Percentiles rank a stretch among this genome's conserved stretches.
phyloP scores from a whole-genome alignment of 495 filamentous ascomycete genomes.

The Hypoxylon rickii region DNA sequence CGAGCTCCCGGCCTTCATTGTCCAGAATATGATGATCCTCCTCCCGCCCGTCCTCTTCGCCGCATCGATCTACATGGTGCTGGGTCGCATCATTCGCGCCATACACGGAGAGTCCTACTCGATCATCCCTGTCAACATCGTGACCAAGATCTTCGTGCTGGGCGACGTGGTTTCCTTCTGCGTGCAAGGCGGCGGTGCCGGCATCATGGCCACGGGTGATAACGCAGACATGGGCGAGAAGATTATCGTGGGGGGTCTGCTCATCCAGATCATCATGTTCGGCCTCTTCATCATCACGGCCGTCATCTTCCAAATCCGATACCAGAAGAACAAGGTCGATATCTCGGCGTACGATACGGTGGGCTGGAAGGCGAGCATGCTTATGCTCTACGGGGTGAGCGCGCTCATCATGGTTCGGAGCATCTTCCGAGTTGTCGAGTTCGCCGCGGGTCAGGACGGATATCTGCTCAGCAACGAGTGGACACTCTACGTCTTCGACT shows the following conservation, averaged over 20 bases:
- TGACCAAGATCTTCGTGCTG: constrained; percentile 52
- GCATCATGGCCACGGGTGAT: constrained; percentile 38
- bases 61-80: constrained; percentile 52
- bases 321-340: constrained; percentile 8
- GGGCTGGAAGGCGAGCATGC: constrained; percentile 56
- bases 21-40: constrained; percentile 40
- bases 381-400: constrained; percentile 58
- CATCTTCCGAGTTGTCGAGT: constrained; percentile 65
- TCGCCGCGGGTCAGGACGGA: constrained; percentile 57
- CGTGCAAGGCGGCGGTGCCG: constrained; percentile 45
- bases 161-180: constrained; percentile 52
- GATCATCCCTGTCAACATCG: constrained; percentile 41
- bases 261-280: constrained; percentile 58
- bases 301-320: constrained; percentile 41
- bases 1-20: constrained; percentile 24
- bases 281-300: constrained; percentile 54
- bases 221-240: constrained; percentile 44
- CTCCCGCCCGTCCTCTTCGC: constrained; percentile 50
- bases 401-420: constrained; percentile 64
- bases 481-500: constrained; percentile 67
- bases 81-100: constrained; percentile 46
- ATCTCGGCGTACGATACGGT: neutral
- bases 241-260: constrained; percentile 49
- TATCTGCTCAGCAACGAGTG: constrained; percentile 57
- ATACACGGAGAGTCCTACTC: constrained; percentile 50